A percentile compares a stretch with the other conserved stretches of the same genome.
phyloP scores from a whole-genome alignment of 371 early-diverging fungal species.

The Cokeromyces recurvatus region DNA sequence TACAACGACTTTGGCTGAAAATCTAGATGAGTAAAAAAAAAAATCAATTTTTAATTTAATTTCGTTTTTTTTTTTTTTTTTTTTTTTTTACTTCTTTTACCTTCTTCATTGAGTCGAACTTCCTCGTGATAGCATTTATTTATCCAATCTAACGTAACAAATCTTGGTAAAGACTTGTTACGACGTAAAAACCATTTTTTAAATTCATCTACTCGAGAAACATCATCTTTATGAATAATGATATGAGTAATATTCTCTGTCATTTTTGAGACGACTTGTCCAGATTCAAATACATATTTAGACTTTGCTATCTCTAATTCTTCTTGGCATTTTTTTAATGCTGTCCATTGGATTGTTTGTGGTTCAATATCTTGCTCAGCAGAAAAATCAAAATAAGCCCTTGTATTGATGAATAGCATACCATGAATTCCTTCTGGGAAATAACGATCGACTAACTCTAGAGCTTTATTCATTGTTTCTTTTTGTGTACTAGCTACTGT shows the following conservation, averaged over 20 bases:
- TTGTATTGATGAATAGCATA: slow-evolving; percentile 20
- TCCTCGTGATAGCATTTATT: neutral
- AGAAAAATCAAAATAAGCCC: slow-evolving; percentile 25
- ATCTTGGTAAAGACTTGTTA: slow-evolving; percentile 13
- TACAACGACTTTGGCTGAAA: no score
- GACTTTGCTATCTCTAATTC: slow-evolving; percentile 4
- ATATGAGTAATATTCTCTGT: slow-evolving; percentile 30
- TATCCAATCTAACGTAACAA: slow-evolving; percentile 19
- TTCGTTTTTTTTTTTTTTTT: neutral
- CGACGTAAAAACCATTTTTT: slow-evolving; percentile 9
- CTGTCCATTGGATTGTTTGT: slow-evolving; percentile 12
- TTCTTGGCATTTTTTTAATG: slow-evolving; percentile 15
- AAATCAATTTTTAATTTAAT: no score
- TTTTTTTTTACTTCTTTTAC: neutral
- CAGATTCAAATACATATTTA: slow-evolving; percentile 24
- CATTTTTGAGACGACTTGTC: neutral
- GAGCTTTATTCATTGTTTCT: slow-evolving; percentile 2
- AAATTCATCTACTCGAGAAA: slow-evolving; percentile 11
- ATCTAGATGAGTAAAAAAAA: no score
- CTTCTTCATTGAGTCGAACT: neutral
- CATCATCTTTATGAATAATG: slow-evolving; percentile 16
- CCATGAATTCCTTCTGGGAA: slow-evolving; percentile 25
- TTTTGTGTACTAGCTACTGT: neutral
- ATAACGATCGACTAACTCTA: slow-evolving; percentile 24
- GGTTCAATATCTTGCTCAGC: neutral